Conservation (phyloP, 495 filamentous ascomycete species). For the Gamarada debralockiae region DNA sequence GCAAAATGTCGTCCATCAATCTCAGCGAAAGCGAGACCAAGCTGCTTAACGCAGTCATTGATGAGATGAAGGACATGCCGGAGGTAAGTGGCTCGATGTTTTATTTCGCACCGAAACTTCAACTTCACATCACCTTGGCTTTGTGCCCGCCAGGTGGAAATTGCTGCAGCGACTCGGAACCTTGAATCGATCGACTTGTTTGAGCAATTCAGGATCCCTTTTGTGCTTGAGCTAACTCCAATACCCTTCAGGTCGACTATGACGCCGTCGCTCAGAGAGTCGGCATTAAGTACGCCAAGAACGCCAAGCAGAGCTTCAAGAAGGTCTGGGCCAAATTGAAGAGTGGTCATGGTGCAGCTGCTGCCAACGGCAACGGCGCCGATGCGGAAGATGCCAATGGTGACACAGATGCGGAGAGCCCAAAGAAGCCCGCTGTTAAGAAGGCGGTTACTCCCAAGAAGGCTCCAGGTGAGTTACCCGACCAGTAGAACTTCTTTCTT, state of each 20-base stretch:
- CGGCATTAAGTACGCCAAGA: constrained; percentile 17
- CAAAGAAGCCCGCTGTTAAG: constrained; percentile 3
- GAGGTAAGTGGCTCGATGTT: neutral
- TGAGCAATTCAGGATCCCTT: too few species aligned
- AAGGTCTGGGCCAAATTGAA: constrained; percentile 21
- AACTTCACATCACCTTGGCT: too few species aligned
- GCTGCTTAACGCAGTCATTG: neutral
- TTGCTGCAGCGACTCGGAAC: too few species aligned
- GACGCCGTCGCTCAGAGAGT: constrained; percentile 10
- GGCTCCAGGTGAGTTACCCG: too few species aligned
- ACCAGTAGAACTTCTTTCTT: too few species aligned
- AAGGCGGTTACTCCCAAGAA: neutral
- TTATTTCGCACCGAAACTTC: too few species aligned
- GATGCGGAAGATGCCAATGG: neutral
- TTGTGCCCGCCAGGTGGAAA: too few species aligned
- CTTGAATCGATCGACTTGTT: too few species aligned
- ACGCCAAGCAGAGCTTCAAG: constrained; percentile 8
- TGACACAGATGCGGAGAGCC: neutral
- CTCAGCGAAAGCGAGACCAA: neutral
- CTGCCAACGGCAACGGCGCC: neutral
- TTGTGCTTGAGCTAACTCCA: too few species aligned
- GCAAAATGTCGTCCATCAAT: neutral
- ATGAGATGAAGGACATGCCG: neutral
- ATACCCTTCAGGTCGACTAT: constrained; percentile 28
- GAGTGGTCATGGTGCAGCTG: neutral